phyloP scores from a whole-genome alignment of 2,329 filamentous ascomycete species.

The Parastagonospora avenae region DNA sequence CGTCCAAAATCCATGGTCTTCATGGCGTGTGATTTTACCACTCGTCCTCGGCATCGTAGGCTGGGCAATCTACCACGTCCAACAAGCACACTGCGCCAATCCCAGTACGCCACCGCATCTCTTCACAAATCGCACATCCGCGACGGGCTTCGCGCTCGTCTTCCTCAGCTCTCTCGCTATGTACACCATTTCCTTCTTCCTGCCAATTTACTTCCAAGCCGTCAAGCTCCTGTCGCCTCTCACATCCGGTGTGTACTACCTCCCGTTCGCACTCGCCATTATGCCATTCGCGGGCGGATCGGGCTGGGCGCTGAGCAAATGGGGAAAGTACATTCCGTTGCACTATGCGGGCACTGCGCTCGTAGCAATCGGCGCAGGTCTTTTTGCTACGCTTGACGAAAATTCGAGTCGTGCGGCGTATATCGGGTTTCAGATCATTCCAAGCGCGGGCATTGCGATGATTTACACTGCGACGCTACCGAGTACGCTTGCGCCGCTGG shows the following conservation, averaged over 20 bases:
- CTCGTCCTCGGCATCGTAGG: slow-evolving; percentile 51
- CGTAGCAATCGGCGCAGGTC: slow-evolving; percentile 9
- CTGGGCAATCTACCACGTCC: slow-evolving; percentile 39
- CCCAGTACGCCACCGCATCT: slow-evolving; percentile 11
- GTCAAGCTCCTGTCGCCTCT: slow-evolving; percentile 6
- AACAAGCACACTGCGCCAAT: slow-evolving; percentile 38
- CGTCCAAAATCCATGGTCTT: slow-evolving; percentile 48
- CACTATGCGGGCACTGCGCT: slow-evolving; percentile 8
- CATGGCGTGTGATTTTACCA: slow-evolving; percentile 48
- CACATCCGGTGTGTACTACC: slow-evolving; percentile 9
- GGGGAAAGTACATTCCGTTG: slow-evolving; percentile 24
- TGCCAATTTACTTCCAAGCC: slow-evolving; percentile 25
- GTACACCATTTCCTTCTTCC: slow-evolving; percentile 8
- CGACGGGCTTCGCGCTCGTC: slow-evolving; percentile 6
- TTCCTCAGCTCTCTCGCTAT: slow-evolving; percentile 11
- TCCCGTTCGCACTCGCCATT: slow-evolving; percentile 11
- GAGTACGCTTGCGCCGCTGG: slow-evolving; percentile 26
- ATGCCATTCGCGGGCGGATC: slow-evolving; percentile 2
- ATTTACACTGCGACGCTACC: slow-evolving; percentile 52
- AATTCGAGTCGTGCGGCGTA: slow-evolving; percentile 10
- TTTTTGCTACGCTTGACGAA: slow-evolving; percentile 10
- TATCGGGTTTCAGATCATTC: slow-evolving; percentile 12
- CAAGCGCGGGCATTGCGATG: slow-evolving; percentile 32
- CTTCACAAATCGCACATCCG: slow-evolving; percentile 19
- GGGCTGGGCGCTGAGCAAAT: slow-evolving; percentile 18